phyloP scores from a whole-genome alignment of 495 filamentous ascomycete species.

The Neurospora sublineolata region DNA sequence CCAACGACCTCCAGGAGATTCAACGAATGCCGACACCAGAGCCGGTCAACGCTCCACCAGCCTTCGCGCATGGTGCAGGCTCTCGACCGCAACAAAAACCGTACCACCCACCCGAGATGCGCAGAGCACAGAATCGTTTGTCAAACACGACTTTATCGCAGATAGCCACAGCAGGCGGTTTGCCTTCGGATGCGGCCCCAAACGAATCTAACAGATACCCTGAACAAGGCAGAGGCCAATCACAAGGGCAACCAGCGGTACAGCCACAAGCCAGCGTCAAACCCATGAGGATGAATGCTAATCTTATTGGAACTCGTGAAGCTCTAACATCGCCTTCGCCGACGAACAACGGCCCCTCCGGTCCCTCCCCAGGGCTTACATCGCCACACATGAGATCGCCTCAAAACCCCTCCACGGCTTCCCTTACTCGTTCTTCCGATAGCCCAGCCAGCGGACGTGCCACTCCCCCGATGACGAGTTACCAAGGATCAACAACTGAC shows the following conservation, averaged over 20 bases:
- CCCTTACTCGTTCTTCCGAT: conserved; percentile 8
- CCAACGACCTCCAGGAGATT: conserved; percentile 40
- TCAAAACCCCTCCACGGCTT: conserved; percentile 26
- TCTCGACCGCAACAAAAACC: conserved; percentile 53
- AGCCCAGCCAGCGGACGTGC: conserved; percentile 1
- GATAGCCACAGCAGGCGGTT: conserved; percentile 51
- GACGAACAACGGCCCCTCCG: conserved; percentile 10
- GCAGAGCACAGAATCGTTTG: conserved; percentile 66
- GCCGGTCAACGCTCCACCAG: conserved; percentile 64
- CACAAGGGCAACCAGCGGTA: conserved; percentile 32
- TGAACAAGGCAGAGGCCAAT: conserved; percentile 1
- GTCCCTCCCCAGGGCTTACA: conserved; percentile 20
- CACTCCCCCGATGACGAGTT: conserved; percentile 10
- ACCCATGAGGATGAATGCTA: conserved; percentile 38
- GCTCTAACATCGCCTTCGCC: conserved; percentile 28
- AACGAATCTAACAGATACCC: background rate
- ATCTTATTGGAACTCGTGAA: conserved; percentile 38
- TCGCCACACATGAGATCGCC: conserved; percentile 20
- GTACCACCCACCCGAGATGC: conserved; percentile 60
- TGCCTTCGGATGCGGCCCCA: conserved; percentile 15
- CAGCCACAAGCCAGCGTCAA: conserved; percentile 31
- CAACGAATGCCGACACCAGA: conserved; percentile 50
- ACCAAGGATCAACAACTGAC: conserved; percentile 20
- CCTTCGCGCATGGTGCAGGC: conserved; percentile 45
- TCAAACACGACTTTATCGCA: conserved; percentile 71